Percentiles rank a stretch among this genome's conserved stretches.
Evolutionary conservation across 768 basidiomycete species (phyloP).

Genomic region (Kwoniella mangroviensis): DNA sequence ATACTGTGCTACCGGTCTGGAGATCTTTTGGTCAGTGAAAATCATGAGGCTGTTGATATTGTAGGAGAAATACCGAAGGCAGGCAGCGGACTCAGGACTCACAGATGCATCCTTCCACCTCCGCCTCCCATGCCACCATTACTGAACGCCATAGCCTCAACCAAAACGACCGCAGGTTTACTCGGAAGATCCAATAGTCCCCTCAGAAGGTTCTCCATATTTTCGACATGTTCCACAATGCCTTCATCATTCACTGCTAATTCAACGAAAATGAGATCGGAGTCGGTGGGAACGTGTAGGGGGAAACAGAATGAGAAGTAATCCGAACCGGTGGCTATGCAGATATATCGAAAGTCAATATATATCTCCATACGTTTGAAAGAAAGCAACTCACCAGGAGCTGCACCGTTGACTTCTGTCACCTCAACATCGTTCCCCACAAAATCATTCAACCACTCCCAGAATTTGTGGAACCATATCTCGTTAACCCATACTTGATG

Average conservation of each 20-base stretch:
- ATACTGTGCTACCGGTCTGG: constrained; percentile 55
- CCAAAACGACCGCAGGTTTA: constrained; percentile 53
- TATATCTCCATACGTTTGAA: neutral
- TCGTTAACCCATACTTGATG: constrained; percentile 48
- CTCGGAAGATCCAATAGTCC: constrained; percentile 50
- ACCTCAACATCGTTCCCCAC: constrained; percentile 29
- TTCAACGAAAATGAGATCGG: constrained; percentile 56
- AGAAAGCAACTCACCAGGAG: constrained; percentile 43
- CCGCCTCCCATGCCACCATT: constrained; percentile 54
- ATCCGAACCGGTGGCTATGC: constrained; percentile 51
- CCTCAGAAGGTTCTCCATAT: constrained; percentile 57
- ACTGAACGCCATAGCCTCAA: constrained; percentile 54
- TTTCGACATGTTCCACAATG: constrained; percentile 53
- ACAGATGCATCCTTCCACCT: constrained; percentile 54
- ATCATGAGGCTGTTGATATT: neutral
- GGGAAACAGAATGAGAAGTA: constrained; percentile 57
- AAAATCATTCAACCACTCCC: constrained; percentile 51
- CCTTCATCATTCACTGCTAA: constrained; percentile 57
- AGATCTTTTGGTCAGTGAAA: neutral
- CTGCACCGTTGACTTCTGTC: constrained; percentile 51
- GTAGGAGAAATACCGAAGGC: neutral
- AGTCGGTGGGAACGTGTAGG: constrained; percentile 51
- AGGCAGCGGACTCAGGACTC: constrained; percentile 8
- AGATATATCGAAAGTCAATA: neutral
- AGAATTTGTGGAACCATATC: constrained; percentile 50